These are phyloP conservation scores for Beverwykella pulmonaria DNA, from an alignment of 495 filamentous ascomycete genomes.

Conservation along the genomic window DNA sequence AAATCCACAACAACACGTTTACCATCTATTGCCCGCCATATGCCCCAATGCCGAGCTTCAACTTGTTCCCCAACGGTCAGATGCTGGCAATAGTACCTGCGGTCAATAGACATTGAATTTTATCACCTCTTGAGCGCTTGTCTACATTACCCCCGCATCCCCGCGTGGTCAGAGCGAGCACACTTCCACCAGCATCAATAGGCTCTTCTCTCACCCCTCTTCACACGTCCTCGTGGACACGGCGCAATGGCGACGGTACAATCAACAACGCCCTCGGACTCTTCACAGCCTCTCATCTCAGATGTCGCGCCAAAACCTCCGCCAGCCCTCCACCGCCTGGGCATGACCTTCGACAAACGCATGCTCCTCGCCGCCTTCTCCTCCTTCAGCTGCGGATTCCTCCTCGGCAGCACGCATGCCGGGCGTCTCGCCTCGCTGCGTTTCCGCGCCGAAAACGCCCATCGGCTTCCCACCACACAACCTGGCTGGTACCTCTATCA, in stretches of 20 bases:
- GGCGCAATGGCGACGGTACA: neutral
- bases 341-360: conserved; percentile 64
- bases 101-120: too few species aligned
- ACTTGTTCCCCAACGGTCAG: too few species aligned
- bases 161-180: too few species aligned
- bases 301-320: neutral
- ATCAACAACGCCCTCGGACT: neutral
- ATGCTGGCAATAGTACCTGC: too few species aligned
- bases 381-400: conserved; percentile 66
- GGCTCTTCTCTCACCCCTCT: neutral
- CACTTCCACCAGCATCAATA: neutral
- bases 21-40: too few species aligned
- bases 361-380: conserved; percentile 62
- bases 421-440: conserved; percentile 71
- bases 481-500: conserved; percentile 96
- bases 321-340: conserved; percentile 55
- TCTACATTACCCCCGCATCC: too few species aligned
- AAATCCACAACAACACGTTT: too few species aligned
- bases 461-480: conserved; percentile 78
- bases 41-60: too few species aligned
- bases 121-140: too few species aligned
- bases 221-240: neutral
- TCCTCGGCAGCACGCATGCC: conserved; percentile 72
- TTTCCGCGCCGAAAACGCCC: conserved; percentile 93
- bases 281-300: neutral